Evolutionary conservation across 2,329 filamentous ascomycete species (phyloP).

Genomic region (Reticulascus tulasneorum): DNA sequence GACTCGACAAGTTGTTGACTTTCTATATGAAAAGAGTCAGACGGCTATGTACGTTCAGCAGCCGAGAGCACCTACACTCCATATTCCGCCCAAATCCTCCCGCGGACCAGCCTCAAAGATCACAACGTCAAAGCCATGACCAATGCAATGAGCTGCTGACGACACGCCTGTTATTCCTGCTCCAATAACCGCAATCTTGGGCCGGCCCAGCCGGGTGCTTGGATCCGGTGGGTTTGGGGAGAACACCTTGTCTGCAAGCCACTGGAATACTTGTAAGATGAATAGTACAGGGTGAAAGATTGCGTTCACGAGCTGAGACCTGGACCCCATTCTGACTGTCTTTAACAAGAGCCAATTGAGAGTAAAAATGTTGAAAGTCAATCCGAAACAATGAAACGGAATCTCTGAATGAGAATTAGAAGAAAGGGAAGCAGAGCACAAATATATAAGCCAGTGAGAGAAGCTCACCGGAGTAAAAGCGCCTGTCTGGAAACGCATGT

Average conservation of each 20-base stretch:
- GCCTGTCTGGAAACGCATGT: too few species aligned
- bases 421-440: too few species aligned
- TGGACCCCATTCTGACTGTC: constrained; percentile 28
- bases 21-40: constrained; percentile 37
- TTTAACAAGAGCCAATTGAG: too few species aligned
- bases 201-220: constrained; percentile 50
- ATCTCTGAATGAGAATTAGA: too few species aligned
- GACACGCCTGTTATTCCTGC: constrained; percentile 73
- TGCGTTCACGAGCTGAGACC: constrained; percentile 31
- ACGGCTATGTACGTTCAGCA: not conserved
- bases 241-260: constrained; percentile 58
- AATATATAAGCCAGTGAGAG: too few species aligned
- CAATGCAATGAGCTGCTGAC: constrained; percentile 76
- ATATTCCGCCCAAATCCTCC: constrained; percentile 71
- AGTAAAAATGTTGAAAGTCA: too few species aligned
- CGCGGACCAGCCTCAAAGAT: constrained; percentile 71
- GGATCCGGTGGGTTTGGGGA: constrained; percentile 66
- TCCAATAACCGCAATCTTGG: constrained; percentile 66
- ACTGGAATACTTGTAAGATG: constrained; percentile 63
- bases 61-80: constrained; percentile 62
- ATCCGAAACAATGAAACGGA: too few species aligned
- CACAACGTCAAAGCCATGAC: constrained; percentile 77
- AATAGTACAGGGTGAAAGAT: constrained; percentile 54
- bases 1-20: constrained; percentile 76
- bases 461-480: too few species aligned